Percentiles rank a stretch among this genome's conserved stretches.
Conservation (phyloP, 2,329 filamentous ascomycete genomes). For the Sporothrix luriei region DNA sequence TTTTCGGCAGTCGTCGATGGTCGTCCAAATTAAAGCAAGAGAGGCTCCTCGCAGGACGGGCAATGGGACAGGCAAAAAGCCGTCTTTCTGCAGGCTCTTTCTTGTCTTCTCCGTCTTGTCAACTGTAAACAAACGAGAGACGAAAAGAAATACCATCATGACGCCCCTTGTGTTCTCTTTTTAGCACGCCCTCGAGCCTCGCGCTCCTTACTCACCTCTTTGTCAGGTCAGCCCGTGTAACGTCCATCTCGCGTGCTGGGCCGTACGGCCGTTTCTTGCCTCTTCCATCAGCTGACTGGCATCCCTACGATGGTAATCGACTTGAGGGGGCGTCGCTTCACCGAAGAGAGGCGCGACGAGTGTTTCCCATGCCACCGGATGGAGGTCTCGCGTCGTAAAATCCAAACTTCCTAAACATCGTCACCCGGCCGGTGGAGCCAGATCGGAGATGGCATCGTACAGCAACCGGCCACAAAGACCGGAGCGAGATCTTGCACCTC, state of each 20-base stretch:
- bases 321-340: conserved; percentile 2
- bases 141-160: not conserved
- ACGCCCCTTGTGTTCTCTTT: not conserved
- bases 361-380: conserved; percentile 27
- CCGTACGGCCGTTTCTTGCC: conserved; percentile 26
- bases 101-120: not conserved
- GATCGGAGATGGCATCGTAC: conserved; percentile 10
- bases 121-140: conserved; percentile 5
- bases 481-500: conserved; percentile 32
- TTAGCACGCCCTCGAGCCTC: not conserved
- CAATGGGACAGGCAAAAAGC: not conserved
- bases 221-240: conserved; percentile 23
- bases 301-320: not conserved
- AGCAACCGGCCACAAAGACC: conserved; percentile 19
- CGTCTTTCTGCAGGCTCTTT: not conserved
- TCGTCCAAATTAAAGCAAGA: not conserved
- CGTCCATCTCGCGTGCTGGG: not conserved
- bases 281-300: not conserved
- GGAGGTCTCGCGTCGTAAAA: conserved; percentile 16
- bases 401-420: not conserved
- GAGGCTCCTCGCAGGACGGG: not conserved
- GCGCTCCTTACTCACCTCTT: conserved; percentile 26
- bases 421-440: not conserved
- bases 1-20: not conserved
- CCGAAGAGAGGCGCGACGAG: conserved; percentile 3